Evolutionary conservation across 192 early-diverging fungal genomes (phyloP), one percentile per base, ranked within the genome.

Genomic region (Umbelopsis ramanniana): DNA sequence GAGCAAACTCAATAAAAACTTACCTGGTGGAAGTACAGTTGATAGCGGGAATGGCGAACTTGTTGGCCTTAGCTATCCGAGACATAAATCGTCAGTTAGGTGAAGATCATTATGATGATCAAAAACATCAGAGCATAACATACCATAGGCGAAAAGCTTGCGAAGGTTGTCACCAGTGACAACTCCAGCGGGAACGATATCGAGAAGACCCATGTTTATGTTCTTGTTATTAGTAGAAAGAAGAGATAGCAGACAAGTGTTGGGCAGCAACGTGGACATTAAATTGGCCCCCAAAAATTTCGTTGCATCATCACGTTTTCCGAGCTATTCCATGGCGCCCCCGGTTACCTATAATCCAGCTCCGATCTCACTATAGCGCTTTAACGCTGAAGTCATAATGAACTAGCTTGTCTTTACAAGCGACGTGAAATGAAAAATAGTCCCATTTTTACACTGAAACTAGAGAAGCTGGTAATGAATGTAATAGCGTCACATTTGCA

Each of bases 31-130:
- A 92, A 76, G 94, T 96, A 89, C 94, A 95, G 91, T 97, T 97
- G 84, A 97, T 90, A 48, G 96, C 94, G 40, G 96, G 95, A 83
- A 97, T 97, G 72, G 96, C 96, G 71, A 95, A 97, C 50, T 86
- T 79, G 81, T 97, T 81, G 80, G 94, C 76, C 72, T 82, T 81
- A 23, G 87, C 88, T 78, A 67, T 22, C 12, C 47, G 46, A 66
- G 23, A 68, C 33, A 21, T 11, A 43, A 43, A 12, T 12, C 40
- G 40, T 43, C 11, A 43, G 40, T 43, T 1, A 3, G 29, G 11
- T 43, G 11, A 43, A 43, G 40, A 12, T 11, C 11, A 12, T 7
- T 7, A 43, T 43, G 40, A 2, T 43, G 40, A 43, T 11, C 40
- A 8, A 6, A 40, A 6, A 11, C 40, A 43, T 43, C 6, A 7